Percentiles rank a stretch among this genome's conserved stretches.
Evolutionary conservation across 371 early-diverging fungal genomes (phyloP).

Genomic region (Blakeslea trispora): DNA sequence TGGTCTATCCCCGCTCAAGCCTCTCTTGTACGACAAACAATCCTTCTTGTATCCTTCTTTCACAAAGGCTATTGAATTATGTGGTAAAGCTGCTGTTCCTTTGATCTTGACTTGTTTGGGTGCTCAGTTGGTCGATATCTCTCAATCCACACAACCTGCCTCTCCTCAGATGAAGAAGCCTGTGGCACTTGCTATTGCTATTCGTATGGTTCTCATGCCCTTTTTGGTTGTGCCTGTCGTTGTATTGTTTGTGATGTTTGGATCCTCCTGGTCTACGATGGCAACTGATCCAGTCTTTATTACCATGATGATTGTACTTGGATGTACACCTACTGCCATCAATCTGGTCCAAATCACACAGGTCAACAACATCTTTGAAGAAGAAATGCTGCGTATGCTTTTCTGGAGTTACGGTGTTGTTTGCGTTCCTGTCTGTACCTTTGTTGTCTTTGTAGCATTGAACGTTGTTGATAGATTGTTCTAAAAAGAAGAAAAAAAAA

Average conservation of each 20-base stretch:
- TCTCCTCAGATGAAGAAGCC: conserved; percentile 27
- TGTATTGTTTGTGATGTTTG: conserved; percentile 35
- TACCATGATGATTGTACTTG: conserved; percentile 51
- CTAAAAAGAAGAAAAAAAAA: conserved; percentile 17
- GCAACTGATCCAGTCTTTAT: conserved; percentile 55
- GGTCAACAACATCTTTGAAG: conserved; percentile 55
- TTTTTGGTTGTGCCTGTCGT: conserved; percentile 49
- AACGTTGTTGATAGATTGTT: conserved; percentile 34
- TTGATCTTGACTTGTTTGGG: conserved; percentile 71
- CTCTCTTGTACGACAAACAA: conserved; percentile 51
- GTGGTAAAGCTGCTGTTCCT: conserved; percentile 73
- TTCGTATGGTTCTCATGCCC: conserved; percentile 50
- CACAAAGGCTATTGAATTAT: conserved; percentile 63
- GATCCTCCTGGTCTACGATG: conserved; percentile 30
- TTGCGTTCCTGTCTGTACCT: conserved; percentile 50
- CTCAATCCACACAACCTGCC: conserved; percentile 21
- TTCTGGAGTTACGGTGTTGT: conserved; percentile 65
- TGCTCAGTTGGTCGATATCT: conserved; percentile 58
- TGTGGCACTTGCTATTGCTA: conserved; percentile 32
- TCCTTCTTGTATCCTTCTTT: conserved; percentile 58
- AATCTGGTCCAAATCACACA: conserved; percentile 59
- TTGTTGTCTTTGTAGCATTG: conserved; percentile 41
- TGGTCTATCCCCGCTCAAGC: conserved; percentile 57
- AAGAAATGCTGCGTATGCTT: conserved; percentile 56
- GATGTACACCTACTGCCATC: conserved; percentile 60